Evolutionary conservation across 139 green algal genomes (phyloP), one percentile per base, ranked within the genome.

Genomic region (Volvox reticuliferus): DNA sequence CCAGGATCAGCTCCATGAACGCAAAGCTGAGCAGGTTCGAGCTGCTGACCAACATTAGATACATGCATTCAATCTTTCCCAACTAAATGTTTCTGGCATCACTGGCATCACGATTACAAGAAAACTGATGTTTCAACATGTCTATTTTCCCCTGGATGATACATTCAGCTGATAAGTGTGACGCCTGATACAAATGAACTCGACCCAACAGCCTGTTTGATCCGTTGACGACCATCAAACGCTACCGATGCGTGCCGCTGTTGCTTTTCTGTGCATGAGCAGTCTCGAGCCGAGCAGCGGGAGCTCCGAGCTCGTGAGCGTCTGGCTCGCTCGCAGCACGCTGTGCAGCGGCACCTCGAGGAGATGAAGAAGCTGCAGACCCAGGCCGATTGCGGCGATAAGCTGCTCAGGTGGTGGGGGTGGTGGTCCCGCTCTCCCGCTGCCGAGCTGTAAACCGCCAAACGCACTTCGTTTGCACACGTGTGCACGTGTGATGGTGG

Each of bases 1-100:
- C 24, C 28, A 80, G 24, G 83, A 21, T 1, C 13, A 33, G 0
- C 36, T 80, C 20, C 21, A 30, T 26, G 35, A 68, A 28, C 83
- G 83, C 22, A 2, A 80, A 50, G 67, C 36, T 14, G 83, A 89
- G 17, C 35, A 89, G 83, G 83, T 44, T 44, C 9, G 55, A n/a
- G 76, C 76, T 28, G 30, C 26, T 18, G 21, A 30, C 65, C 65
- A 2, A 73, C 21, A 73, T 28, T 19, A 69, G 62, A 69, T 69
- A 17, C 19, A 73, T 24, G 2, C 65, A 73, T 73, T 28, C 2
- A 24, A 73, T 55, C 44, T 55, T 9, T 5, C 44, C 44, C 26
- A 79, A 36, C 28, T 79, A 79, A 79, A 79, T n/a, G n/a, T n/a
- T n/a, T n/a, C n/a, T n/a, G n/a, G n/a, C n/a, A n/a, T n/a, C n/a